phyloP scores from a whole-genome alignment of 345 rosid genomes.

The Dipteronia sinensis region DNA sequence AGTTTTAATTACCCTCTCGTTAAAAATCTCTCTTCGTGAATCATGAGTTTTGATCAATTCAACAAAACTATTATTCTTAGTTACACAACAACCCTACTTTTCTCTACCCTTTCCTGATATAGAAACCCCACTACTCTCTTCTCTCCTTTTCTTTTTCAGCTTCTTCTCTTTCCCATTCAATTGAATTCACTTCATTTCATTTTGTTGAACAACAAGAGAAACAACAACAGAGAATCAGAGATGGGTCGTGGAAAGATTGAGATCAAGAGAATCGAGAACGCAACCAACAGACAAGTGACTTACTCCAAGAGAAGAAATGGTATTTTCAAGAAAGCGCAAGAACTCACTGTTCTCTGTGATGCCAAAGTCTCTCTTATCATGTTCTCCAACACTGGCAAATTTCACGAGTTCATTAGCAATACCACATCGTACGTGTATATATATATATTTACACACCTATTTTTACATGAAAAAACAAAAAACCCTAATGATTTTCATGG shows the following conservation, averaged over 20 bases:
- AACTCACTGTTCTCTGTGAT: constrained; percentile 70
- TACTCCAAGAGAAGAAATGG: constrained; percentile 65
- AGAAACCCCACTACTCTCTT: constrained; percentile 21
- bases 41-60: neutral
- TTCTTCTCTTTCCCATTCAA: constrained; percentile 12
- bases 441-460: neutral
- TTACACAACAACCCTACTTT: constrained; percentile 38
- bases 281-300: constrained; percentile 64
- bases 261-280: constrained; percentile 66
- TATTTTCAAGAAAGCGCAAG: constrained; percentile 65
- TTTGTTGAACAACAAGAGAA: neutral
- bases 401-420: constrained; percentile 54
- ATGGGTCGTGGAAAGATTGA: constrained; percentile 71
- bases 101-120: constrained; percentile 14
- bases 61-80: constrained; percentile 23
- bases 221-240: constrained; percentile 4
- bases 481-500: neutral
- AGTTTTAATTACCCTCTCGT: neutral
- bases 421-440: constrained; percentile 38
- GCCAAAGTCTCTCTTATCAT: constrained; percentile 65
- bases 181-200: neutral
- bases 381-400: constrained; percentile 50
- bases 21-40: neutral
- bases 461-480: too few relatives aligned
- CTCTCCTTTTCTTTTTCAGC: neutral